Evolutionary conservation across 768 basidiomycete genomes (phyloP).

Genomic region (Chalciporus sphaerocephalus): DNA sequence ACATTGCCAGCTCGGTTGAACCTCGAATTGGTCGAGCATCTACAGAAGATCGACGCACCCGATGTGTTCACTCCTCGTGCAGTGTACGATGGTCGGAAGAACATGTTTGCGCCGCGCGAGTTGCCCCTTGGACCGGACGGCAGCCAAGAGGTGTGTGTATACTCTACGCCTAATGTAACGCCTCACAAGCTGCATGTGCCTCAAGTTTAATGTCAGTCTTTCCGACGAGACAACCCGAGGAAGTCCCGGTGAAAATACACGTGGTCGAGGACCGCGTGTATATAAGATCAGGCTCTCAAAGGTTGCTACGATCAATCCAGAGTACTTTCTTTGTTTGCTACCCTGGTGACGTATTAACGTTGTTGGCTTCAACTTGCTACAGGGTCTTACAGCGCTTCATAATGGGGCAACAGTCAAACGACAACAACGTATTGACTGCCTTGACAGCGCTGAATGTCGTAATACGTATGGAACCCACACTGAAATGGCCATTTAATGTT

Average conservation of each 20-base stretch:
- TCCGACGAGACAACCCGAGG: conserved; percentile 35
- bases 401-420: conserved; percentile 58
- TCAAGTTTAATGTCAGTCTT: conserved; percentile 60
- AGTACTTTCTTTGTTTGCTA: conserved; percentile 30
- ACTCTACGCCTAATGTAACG: not conserved
- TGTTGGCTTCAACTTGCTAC: not conserved
- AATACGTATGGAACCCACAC: conserved; percentile 68
- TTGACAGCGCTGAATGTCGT: conserved; percentile 72
- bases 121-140: conserved; percentile 54
- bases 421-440: conserved; percentile 63
- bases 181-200: conserved; percentile 3
- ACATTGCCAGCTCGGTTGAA: conserved; percentile 62
- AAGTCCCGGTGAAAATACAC: conserved; percentile 31
- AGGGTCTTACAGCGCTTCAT: conserved; percentile 67
- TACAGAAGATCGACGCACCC: conserved; percentile 57
- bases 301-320: conserved; percentile 57
- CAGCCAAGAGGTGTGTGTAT: conserved; percentile 46
- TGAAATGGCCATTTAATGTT: conserved; percentile 65
- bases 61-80: conserved; percentile 69
- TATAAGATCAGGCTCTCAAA: conserved; percentile 62
- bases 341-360: conserved; percentile 21
- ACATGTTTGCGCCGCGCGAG: conserved; percentile 58
- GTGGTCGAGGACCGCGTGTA: conserved; percentile 49
- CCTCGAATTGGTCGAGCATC: conserved; percentile 59
- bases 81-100: conserved; percentile 80